Percentiles rank a stretch among this genome's conserved stretches.
Evolutionary conservation across 1,284 basidiomycete genomes (phyloP).

Genomic region (Calocybe gambosa): DNA sequence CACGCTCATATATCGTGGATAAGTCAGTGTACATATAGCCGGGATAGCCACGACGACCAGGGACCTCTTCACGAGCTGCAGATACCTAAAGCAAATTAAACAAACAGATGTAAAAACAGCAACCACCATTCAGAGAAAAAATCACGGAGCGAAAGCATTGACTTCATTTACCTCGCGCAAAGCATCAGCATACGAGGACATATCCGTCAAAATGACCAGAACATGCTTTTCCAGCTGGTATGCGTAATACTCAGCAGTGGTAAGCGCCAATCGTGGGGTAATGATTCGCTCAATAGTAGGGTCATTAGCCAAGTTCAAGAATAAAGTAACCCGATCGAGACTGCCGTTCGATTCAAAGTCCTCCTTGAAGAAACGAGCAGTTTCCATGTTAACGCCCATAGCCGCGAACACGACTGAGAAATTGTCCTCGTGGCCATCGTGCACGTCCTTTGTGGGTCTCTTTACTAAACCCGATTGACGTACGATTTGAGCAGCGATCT

Average conservation of each 20-base stretch:
- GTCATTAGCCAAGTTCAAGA: conserved; percentile 99
- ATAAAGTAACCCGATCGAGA: conserved; percentile 96
- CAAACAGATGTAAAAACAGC: too few relatives aligned
- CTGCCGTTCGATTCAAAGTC: conserved; percentile 99
- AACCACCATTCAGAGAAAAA: neutral
- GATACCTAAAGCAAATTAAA: conserved; percentile 59
- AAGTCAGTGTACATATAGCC: conserved; percentile 99
- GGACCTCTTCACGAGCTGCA: conserved; percentile 98
- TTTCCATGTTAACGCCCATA: conserved; percentile 99
- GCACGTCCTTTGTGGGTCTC: conserved; percentile 91
- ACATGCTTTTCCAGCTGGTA: conserved; percentile 99
- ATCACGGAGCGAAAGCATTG: neutral
- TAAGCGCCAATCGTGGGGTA: conserved; percentile 95
- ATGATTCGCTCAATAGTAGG: conserved; percentile 99
- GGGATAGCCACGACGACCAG: conserved; percentile 98
- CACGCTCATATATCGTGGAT: conserved; percentile 99
- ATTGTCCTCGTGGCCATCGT: conserved; percentile 99
- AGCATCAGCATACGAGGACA: conserved; percentile 98
- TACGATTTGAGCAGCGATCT: conserved; percentile 99
- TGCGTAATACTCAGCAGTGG: conserved; percentile 99
- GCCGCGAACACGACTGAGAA: conserved; percentile 99
- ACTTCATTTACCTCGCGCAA: conserved; percentile 75
- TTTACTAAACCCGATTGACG: conserved; percentile 98
- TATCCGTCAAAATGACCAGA: conserved; percentile 97
- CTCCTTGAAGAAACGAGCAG: conserved; percentile 99